Evolutionary conservation across 345 rosid species (phyloP).

Genomic region (Hypericum androsaemum): DNA sequence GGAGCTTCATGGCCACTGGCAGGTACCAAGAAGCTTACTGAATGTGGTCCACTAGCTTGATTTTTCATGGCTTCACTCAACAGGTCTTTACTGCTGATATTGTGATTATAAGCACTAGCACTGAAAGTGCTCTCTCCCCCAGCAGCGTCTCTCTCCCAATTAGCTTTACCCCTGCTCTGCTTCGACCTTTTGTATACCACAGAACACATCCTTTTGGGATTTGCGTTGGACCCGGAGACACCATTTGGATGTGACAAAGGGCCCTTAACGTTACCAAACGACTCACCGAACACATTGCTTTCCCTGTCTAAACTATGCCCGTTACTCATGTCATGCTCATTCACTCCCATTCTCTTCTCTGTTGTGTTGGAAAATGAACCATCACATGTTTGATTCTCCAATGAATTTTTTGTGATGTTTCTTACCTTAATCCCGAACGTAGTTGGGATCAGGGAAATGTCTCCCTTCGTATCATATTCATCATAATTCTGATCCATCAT

Average conservation of each 20-base stretch:
- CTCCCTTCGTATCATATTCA: slow-evolving; percentile 31
- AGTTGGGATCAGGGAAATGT: slow-evolving; percentile 31
- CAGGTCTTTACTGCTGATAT: slow-evolving; percentile 21
- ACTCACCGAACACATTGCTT: too few relatives aligned
- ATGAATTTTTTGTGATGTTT: slow-evolving; percentile 25
- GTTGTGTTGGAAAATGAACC: slow-evolving; percentile 18
- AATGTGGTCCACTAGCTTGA: slow-evolving; percentile 26
- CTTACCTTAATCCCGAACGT: slow-evolving; percentile 35
- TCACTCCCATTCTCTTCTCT: slow-evolving; percentile 19
- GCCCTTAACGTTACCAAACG: too few relatives aligned
- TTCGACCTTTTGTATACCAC: slow-evolving; percentile 77
- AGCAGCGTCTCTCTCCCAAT: slow-evolving; percentile 26
- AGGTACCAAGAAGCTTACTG: slow-evolving; percentile 25
- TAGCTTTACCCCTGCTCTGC: slow-evolving; percentile 37
- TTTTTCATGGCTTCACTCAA: slow-evolving; percentile 25
- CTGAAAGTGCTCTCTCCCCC: slow-evolving; percentile 36
- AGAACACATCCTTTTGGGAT: slow-evolving; percentile 55
- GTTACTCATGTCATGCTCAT: slow-evolving; percentile 16
- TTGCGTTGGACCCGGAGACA: slow-evolving; percentile 14
- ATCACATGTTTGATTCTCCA: slow-evolving; percentile 16
- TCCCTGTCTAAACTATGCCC: slow-evolving; percentile 6
- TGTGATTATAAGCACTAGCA: slow-evolving; percentile 27
- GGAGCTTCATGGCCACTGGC: slow-evolving; percentile 20
- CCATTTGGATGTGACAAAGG: too few relatives aligned
- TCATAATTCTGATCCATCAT: slow-evolving; percentile 19